Evolutionary conservation across 1,284 basidiomycete species (phyloP).

Genomic region (Rhodotorula sp.): DNA sequence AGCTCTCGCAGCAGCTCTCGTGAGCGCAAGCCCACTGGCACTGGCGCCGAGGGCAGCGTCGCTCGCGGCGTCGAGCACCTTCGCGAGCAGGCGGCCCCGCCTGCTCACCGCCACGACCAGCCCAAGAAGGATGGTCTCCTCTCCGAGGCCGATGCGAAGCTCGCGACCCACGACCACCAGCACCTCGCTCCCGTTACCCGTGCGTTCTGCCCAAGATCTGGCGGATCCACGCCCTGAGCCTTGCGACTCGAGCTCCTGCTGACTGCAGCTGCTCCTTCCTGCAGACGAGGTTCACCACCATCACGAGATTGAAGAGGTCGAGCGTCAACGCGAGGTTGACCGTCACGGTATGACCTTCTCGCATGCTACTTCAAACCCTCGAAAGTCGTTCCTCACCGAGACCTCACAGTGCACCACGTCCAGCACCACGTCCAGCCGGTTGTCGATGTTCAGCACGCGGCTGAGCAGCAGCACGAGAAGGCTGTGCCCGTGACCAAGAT

Average conservation of each 20-base stretch:
- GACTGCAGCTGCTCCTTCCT: neutral
- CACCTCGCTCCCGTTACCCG: slow-evolving; percentile 49
- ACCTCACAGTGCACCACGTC: neutral
- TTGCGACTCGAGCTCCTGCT: neutral
- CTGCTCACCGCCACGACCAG: slow-evolving; percentile 25
- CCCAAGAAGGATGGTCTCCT: slow-evolving; percentile 13
- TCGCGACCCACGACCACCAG: slow-evolving; percentile 49
- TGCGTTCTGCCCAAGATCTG: neutral
- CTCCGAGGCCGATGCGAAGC: slow-evolving; percentile 40
- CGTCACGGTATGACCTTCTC: slow-evolving; percentile 39
- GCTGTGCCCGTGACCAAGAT: slow-evolving; percentile 47
- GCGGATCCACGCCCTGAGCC: neutral
- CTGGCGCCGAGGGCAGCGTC: neutral
- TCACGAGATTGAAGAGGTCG: slow-evolving; percentile 51
- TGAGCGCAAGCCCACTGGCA: neutral
- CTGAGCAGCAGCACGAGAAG: slow-evolving; percentile 46
- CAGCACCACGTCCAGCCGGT: slow-evolving; percentile 51
- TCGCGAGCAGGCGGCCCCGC: slow-evolving; percentile 24
- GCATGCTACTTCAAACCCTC: neutral
- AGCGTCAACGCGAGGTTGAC: slow-evolving; percentile 49
- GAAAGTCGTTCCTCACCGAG: too few species aligned
- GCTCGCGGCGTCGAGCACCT: slow-evolving; percentile 6
- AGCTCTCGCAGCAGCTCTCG: neutral
- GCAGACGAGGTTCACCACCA: slow-evolving; percentile 45
- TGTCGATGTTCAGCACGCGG: slow-evolving; percentile 47